Evolutionary conservation across 768 basidiomycete genomes (phyloP), one percentile per base, ranked within the genome.

Genomic region (Tylopilus cervinicoccineus): DNA sequence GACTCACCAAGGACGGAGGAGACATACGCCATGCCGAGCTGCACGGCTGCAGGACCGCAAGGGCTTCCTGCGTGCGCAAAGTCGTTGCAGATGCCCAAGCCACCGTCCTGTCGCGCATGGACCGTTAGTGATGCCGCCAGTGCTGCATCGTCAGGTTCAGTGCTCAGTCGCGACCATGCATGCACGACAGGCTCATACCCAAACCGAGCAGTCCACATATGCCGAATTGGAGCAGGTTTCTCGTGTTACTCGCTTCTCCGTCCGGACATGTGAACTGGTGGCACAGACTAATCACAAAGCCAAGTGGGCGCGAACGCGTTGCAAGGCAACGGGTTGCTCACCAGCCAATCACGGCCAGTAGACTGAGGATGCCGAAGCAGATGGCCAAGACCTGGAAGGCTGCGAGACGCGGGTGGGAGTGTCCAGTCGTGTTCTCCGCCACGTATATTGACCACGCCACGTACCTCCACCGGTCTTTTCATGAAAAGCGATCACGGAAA

Each of bases 21-120:
- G n/a, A 62, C 31, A 24, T 66, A 72, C 16, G 67, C 66, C 49
- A 71, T 24, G 19, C 46, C 53, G 22, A 70, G 53, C 4, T 70
- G 52, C 3, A 58, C 53, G 12, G 52, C 46, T 2, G 63, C 63
- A 12, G 45, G 45, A 13, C 50, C 38, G 23, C 66, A 65, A 5
- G 66, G 47, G 46, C 61, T 44, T 0, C 39, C 27, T 12, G 56
- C 28, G 1, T 55, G 48, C 31, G 51, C 51, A 19, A 72, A 67
- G 43, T 72, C 68, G 5, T 48, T 48, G 55, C 66, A 67, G 23
- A 70, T 57, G 29, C 47, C 51, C n/a, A 41, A 5, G 12, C 48
- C 44, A 13, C 10, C 22, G 10, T 46, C 57, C 14, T 54, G 60
- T 22, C 54, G 60, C 26, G 66, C 63, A 38, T 66, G 69, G 38